Evolutionary conservation across 257 asterid genomes (phyloP).

Genomic region (Solanum medicagineum): DNA sequence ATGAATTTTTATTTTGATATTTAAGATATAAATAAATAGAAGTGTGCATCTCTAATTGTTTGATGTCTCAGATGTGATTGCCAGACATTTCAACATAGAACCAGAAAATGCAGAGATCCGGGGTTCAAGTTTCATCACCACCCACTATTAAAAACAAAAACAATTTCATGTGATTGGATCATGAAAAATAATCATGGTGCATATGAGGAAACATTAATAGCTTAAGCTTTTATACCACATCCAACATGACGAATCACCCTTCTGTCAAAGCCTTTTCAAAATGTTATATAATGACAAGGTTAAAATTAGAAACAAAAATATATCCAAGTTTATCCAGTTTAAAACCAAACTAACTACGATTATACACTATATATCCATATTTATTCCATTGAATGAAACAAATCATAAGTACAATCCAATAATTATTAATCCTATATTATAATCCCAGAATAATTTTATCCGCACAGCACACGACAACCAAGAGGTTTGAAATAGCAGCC

Average conservation of each 20-base stretch:
- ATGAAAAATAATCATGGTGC: background rate
- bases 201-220: background rate
- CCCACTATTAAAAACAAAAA: background rate
- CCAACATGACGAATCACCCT: background rate
- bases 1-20: background rate
- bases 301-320: background rate
- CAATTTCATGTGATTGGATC: background rate
- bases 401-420: background rate
- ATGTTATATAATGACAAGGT: background rate
- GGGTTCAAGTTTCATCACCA: background rate
- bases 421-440: background rate
- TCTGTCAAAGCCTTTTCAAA: background rate
- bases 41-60: background rate
- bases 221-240: background rate
- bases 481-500: background rate
- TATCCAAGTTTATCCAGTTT: background rate
- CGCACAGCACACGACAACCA: background rate
- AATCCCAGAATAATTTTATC: background rate
- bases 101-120: background rate
- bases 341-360: background rate
- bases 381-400: background rate
- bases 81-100: background rate
- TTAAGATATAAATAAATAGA: background rate
- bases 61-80: background rate
- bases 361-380: background rate